Evolutionary conservation across 768 basidiomycete species (phyloP), one percentile per base, ranked within the genome.

Genomic region (Lactifluus pinguis): DNA sequence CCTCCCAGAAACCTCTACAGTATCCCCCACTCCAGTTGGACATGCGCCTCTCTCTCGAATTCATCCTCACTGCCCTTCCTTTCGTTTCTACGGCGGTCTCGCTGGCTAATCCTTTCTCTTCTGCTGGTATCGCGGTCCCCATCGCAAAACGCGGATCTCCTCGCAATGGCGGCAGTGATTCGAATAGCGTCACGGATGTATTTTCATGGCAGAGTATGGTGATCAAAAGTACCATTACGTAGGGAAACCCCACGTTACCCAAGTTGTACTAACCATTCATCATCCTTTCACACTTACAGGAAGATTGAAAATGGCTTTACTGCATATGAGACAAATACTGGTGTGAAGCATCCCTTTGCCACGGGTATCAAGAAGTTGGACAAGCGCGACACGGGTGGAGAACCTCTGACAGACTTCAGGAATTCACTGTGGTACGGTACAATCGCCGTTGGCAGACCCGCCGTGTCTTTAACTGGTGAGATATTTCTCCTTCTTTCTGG

Each of bases 401-500:
- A 38, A 21, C 21, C 45, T n/a, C 60, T 67, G 19, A 63, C 49
- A 3, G 57, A 61, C 44, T 9, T 58, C 45, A 14, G 10, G 5
- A 44, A 14, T 21, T 3, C 11, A 15, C 21, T 67, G 13, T 67
- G 65, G 66, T 62, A 59, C 30, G 66, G 66, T 7, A 15, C 25
- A 1, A 65, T 67, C 48, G 38, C 52, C 25, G 57, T 67, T n/a
- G 67, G 67, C 34, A 65, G 60, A 44, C 66, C 66, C 2, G 11
- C 67, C 5, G 42, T 29, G 25, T 49, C 30, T 9, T 65, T 59
- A 56, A 66, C 60, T 32, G 60, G 64, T 45, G 8, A 10, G 25
- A n/a, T 17, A 10, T 50, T 7, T 25, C 25, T 25, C 3, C 0
- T 17, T 36, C 15, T 11, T 15, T 30, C 34, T 36, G 32, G 3